Evolutionary conservation across 495 filamentous ascomycete genomes (phyloP), one percentile per base, ranked within the genome.

Genomic region (Penicillium arizonense): DNA sequence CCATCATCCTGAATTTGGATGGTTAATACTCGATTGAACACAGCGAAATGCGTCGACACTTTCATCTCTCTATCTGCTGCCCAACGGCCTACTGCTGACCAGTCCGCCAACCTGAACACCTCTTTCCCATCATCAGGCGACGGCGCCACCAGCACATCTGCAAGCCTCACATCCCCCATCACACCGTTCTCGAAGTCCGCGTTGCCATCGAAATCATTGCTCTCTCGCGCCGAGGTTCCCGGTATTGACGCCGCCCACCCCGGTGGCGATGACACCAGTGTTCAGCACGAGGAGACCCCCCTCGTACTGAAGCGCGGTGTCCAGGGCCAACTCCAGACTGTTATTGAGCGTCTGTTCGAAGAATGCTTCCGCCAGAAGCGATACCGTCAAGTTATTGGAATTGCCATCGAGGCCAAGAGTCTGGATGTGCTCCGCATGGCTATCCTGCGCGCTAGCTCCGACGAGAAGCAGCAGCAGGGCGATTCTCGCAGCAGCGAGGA

Each of bases 331-430:
- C 75, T 99, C 48, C 87, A 97, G 55, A 69, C 72, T 24, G 83
- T 96, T 21, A 93, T 97, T 50, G 85, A 96, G 66, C 81, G 89
- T 23, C 74, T 99, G 42, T 97, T 99, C 57, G 89, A 96, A 71
- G 87, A 82, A 65, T 96, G 94, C 71, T 88, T 96, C 63, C 76
- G 81, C 50, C 85, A 90, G 59, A 90, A 87, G 50, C 85, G 90
- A 44, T 99, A 96, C 73, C 83, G 90, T 51, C 95, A 97, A 69
- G 95, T 97, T n/a, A 92, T 99, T 52, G 95, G 95, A 45, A 97
- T 99, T 53, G 94, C 95, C 11, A 87, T 99, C 34, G 95, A 99
- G 64, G 95, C 95, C 28, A 88, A 91, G 66, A 94, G 90, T 61
- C 79, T 97, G 32, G 89, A 95, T 47, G 88, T 97, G 21, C 85